Evolutionary conservation across 352 stramenopile genomes (phyloP).

Genomic region (Phytophthora vignae): DNA sequence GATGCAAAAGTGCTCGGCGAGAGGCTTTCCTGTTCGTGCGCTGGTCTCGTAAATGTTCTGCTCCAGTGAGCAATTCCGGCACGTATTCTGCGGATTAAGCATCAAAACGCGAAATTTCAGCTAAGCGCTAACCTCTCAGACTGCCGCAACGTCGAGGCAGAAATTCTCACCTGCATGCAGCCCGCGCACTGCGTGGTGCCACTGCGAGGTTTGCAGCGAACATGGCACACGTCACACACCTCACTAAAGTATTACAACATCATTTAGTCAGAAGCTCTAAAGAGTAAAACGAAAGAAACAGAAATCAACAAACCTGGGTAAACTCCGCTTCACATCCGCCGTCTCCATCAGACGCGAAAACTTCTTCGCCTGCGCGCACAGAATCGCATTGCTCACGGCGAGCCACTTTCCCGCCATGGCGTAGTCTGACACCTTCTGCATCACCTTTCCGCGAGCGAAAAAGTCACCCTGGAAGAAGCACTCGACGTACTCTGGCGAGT

Average conservation of each 20-base stretch:
- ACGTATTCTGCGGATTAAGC: constrained; percentile 33
- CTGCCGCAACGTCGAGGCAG: neutral
- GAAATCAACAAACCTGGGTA: constrained; percentile 22
- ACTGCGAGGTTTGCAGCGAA: constrained; percentile 23
- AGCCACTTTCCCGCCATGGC: constrained; percentile 52
- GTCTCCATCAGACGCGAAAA: constrained; percentile 39
- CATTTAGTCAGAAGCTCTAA: too few species aligned
- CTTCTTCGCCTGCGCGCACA: constrained; percentile 39
- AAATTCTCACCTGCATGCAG: constrained; percentile 35
- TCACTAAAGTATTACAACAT: constrained; percentile 22
- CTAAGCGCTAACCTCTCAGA: neutral
- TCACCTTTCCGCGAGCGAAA: constrained; percentile 35
- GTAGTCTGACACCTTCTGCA: constrained; percentile 45
- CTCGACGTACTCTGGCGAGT: constrained; percentile 35
- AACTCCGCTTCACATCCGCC: constrained; percentile 17
- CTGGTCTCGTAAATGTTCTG: constrained; percentile 36
- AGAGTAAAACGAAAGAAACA: too few species aligned
- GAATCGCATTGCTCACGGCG: constrained; percentile 34
- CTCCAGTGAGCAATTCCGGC: constrained; percentile 37
- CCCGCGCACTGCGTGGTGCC: constrained; percentile 31
- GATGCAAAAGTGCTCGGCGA: constrained; percentile 42
- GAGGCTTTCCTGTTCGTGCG: constrained; percentile 26
- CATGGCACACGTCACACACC: constrained; percentile 41
- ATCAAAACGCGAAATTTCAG: neutral
- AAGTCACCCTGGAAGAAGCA: constrained; percentile 49